Conservation (phyloP, 1,284 basidiomycete species). For the Microbotryomycetes sp. region DNA sequence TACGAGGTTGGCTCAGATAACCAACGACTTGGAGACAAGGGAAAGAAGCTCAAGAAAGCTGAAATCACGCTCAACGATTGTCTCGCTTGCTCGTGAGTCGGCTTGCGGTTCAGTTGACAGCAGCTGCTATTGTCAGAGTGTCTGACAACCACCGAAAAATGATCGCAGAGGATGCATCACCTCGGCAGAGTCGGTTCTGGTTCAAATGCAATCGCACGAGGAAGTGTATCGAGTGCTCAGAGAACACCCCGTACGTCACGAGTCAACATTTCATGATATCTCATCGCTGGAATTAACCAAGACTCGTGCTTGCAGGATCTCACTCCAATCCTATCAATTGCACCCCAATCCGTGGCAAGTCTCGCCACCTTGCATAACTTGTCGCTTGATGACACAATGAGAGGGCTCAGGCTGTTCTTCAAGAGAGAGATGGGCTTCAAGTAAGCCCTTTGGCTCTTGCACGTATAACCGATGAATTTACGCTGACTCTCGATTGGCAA, state of each 20-base stretch:
- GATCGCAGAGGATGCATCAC: conserved; percentile 86
- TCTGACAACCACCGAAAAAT: conserved; percentile 39
- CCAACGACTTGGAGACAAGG: conserved; percentile 13
- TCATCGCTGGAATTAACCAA: not conserved
- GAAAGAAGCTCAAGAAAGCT: conserved; percentile 54
- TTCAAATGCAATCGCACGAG: conserved; percentile 91
- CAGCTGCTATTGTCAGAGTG: not conserved
- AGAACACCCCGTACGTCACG: conserved; percentile 45
- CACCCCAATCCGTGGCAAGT: conserved; percentile 87
- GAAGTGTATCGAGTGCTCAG: conserved; percentile 74
- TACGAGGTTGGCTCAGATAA: conserved; percentile 22
- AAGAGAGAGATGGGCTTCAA: conserved; percentile 30
- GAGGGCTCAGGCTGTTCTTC: conserved; percentile 33
- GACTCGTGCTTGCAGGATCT: conserved; percentile 43
- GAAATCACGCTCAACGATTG: conserved; percentile 96
- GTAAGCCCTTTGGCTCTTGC: conserved; percentile 43
- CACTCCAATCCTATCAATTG: conserved; percentile 72
- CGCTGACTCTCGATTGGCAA: not conserved
- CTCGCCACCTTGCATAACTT: conserved; percentile 56
- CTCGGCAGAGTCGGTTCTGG: conserved; percentile 92
- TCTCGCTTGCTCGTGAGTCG: conserved; percentile 50
- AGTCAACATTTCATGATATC: conserved; percentile 38
- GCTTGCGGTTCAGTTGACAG: not conserved
- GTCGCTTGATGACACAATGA: conserved; percentile 16
- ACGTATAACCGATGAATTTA: conserved; percentile 45